Evolutionary conservation across 2,329 filamentous ascomycete genomes (phyloP), one percentile per base, ranked within the genome.

Genomic region (Aphanoascus verrucosus): DNA sequence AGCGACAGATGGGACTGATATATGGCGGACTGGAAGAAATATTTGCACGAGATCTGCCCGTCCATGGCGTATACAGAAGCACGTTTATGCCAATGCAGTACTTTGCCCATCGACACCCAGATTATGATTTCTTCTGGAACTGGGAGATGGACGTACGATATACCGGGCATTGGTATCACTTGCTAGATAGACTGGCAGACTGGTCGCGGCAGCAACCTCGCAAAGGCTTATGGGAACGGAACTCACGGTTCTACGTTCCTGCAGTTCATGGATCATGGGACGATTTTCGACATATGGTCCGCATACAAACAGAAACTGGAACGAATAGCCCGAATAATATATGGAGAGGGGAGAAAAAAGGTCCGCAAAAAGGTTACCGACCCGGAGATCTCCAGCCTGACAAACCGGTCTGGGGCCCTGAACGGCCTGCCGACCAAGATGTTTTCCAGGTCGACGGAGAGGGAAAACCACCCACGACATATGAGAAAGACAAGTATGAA

Each of bases 111-210:
- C 79, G 82, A 62, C 89, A 95, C 68, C 86, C 87, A 1, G 89
- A 94, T 67, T 95, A 90, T 64, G 88, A 94, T 46, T 87, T 83
- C 70, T 88, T 89, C 69, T 95, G 89, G 89, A 87, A 94, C 60
- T 94, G 89, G 87, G 89, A 95, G 68, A 91, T 94, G 84, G 89
- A 95, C 63, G 82, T 90, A 43, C 83, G 88, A 31, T 94, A 94
- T 67, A 93, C 86, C 0, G 88, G 89, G 35, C 88, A 95, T 69
- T 91, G 86, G 72, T 89, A 85, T 59, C 81, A 87, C 57, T 69
- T 88, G 17, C 79, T 91, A 63, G 78, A 81, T 59, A 84, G 84
- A 64, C 72, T 88, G 37, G 77, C 81, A 61, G 71, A 73, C 43
- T 93, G 85, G 84, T 78, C 85, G 14, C 80, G 77, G 58, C 71